These are phyloP conservation scores for Cladosporium oxysporum DNA, from an alignment of 2,329 filamentous ascomycete species.

Conservation along the genomic window DNA sequence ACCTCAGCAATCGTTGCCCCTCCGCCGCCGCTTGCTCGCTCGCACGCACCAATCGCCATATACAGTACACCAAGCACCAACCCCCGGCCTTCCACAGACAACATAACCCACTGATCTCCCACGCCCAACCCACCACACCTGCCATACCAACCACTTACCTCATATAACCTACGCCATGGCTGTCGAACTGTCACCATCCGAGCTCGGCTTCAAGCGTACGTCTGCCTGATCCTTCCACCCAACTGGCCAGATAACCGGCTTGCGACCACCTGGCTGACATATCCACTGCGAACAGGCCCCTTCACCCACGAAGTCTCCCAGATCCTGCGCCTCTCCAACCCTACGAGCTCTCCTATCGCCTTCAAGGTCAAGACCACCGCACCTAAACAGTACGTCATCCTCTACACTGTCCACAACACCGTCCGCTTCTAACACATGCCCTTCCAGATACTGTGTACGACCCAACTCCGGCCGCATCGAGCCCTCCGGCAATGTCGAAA, in stretches of 20 bases:
- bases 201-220: conserved; percentile 92
- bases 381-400: conserved; percentile 83
- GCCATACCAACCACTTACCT: conserved; percentile 10
- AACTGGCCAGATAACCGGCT: conserved; percentile 11
- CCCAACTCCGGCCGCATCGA: conserved; percentile 97
- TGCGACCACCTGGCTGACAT: conserved; percentile 9
- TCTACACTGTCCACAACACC: background rate
- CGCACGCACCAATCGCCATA: conserved; percentile 16
- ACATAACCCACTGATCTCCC: background rate
- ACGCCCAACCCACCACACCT: conserved; percentile 6
- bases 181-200: conserved; percentile 85
- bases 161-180: conserved; percentile 66
- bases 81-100: background rate
- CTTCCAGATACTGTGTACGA: conserved; percentile 85
- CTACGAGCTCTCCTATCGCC: conserved; percentile 59
- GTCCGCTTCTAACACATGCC: background rate
- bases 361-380: conserved; percentile 97
- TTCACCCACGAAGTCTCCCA: conserved; percentile 67
- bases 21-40: conserved; percentile 5
- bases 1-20: conserved; percentile 8
- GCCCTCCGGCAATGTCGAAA: conserved; percentile 84
- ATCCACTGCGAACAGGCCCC: conserved; percentile 50
- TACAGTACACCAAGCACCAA: background rate
- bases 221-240: conserved; percentile 27
- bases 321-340: conserved; percentile 60